Base-by-base conservation (phyloP, 805 yeast genomes). In the Kodamaea kakaduensis region DNA sequence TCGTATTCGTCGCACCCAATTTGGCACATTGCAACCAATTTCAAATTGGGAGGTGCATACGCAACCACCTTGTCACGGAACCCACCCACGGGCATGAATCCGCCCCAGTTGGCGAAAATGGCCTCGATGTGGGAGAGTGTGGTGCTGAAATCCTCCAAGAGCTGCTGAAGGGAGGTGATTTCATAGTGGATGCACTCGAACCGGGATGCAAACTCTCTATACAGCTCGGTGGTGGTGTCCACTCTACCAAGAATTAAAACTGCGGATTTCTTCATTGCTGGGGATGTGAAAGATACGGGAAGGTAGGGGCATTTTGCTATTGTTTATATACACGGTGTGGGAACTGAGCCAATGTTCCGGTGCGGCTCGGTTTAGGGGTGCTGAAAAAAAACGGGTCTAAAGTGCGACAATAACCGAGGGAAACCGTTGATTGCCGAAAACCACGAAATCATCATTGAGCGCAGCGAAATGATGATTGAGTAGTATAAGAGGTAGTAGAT, bases 21-120 rank as follows among this genome's bases (percentile, higher is more conserved):
- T 7, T 54, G 52, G 31, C 56, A 48, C 25, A 46, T 47, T 25
- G 56, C 39, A 12, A 53, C 41, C 16, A 54, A 37, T 34, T 50
- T 47, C 38, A 54, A 38, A 3, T 38, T 32, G 2, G 36, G 34
- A 1, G 58, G 57, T 2, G 47, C 46, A 10, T 41, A 39, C 2
- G 27, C 48, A 26, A 53, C 31, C 7, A 53, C 22, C 22, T 50
- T 48, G 17, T 39, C 46, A 6, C 43, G 40, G 47, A 50, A 50
- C 9, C 59, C 59, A 3, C 52, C 54, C 2, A 43, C 34, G 9
- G 29, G 34, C 18, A 38, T 43, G 24, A 51, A 50, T 3, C 48
- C 54, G 6, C 51, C 47, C 56, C 57, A 54, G 6, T 48, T 47
- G 17, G 51, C 55, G 32, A 50, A 52, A 14, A 54, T 54, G 32